Evolutionary conservation across 768 basidiomycete genomes (phyloP), one percentile per base, ranked within the genome.

Genomic region (Calvatia gigantea): DNA sequence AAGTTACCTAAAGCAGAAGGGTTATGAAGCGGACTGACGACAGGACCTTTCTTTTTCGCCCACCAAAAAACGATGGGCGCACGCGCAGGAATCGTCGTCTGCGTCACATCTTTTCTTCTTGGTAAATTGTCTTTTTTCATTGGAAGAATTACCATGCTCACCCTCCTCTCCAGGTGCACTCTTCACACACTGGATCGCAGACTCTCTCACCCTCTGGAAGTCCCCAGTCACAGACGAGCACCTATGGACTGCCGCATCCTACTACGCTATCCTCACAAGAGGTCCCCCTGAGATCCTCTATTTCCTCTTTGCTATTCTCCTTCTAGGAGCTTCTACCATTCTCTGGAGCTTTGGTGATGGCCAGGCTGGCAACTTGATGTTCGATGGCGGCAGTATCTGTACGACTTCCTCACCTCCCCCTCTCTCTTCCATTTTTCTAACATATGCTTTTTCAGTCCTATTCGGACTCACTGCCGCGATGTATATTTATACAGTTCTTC

Each of bases 151-250:
- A 42, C 19, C 7, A 19, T 14, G 11, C 21, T 19, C 19, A 6
- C 32, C 35, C 57, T 59, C 28, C 51, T 46, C 31, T 38, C 12
- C 67, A 92, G 91, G 91, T 48, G 74, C 87, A 43, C 76, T 94
- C 4, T 91, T 91, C 67, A 92, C 90, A 32, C 87, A 94, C 66
- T 94, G 91, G 91, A 92, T 91, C 59, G 91, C 91, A n/a, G 91
- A 94, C 75, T 92, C 90, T 1, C 74, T 91, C 49, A 94, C 91
- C 31, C 77, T 94, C 37, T 94, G 91, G 91, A 91, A 89, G 73
- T 83, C 88, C 11, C 90, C 91, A 39, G 79, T 86, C 62, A 92
- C 88, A n/a, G 90, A 94, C 62, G 84, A 85, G 59, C 83, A 88
- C 61, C 77, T 94, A 11, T 91, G 89, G 86, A 87, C 84, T 6